These are phyloP conservation scores for Fusarium oxysporum DNA, from an alignment of 2,329 filamentous ascomycete species.

Conservation along the genomic window DNA sequence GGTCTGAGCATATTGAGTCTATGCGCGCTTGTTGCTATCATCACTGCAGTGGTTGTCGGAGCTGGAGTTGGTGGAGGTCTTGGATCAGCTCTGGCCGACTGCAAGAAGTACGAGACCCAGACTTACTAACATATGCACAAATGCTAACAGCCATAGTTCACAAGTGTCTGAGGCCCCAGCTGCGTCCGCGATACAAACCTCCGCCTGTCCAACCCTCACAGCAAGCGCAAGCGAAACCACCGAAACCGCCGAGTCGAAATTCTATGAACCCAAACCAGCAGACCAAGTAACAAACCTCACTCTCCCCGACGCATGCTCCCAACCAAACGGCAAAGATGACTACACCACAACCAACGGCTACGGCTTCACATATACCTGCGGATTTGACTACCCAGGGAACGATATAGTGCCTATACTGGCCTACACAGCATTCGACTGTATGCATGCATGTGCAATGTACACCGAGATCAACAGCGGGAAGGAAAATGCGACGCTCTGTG, in stretches of 20 bases:
- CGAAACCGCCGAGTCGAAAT: background rate
- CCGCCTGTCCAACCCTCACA: background rate
- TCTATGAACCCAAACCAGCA: background rate
- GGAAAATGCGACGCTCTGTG: background rate
- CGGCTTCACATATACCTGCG: background rate
- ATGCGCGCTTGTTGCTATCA: background rate
- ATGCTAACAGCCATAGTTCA: background rate
- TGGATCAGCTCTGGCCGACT: constrained; percentile 17
- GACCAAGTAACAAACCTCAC: constrained; percentile 8
- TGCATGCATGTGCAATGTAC: constrained; percentile 12
- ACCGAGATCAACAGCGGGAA: background rate
- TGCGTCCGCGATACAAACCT: background rate
- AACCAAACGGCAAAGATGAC: background rate
- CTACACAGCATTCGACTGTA: constrained; percentile 9
- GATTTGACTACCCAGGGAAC: background rate
- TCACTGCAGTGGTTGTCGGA: constrained; percentile 9
- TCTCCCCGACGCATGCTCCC: background rate
- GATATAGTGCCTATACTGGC: constrained; percentile 8
- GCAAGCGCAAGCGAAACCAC: background rate
- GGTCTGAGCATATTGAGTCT: background rate
- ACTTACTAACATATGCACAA: rapidly evolving
- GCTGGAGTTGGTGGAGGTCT: constrained; percentile 20
- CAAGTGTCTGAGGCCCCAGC: rapidly evolving
- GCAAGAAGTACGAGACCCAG: background rate
- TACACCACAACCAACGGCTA: background rate